These are phyloP conservation scores for Nemania sp. DNA, from an alignment of 2,329 filamentous ascomycete genomes.

Conservation along the genomic window DNA sequence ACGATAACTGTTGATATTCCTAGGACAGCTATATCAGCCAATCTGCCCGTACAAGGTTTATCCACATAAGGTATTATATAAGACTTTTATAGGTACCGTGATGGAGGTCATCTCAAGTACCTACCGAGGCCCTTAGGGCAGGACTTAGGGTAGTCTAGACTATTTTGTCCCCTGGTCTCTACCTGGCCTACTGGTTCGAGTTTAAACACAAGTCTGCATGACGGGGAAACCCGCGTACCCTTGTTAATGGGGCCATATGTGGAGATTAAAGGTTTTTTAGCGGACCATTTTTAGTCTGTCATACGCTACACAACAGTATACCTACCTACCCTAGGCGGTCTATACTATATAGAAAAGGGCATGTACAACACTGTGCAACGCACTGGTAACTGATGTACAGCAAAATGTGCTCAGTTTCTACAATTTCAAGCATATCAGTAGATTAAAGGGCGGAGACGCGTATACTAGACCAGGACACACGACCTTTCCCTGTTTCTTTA, in stretches of 20 bases:
- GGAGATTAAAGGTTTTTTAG: background rate
- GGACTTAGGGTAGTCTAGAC: no score
- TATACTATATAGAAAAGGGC: no score
- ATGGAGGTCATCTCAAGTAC: no score
- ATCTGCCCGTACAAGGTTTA: no score
- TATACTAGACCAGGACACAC: background rate
- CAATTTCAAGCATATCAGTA: background rate
- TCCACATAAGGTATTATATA: background rate
- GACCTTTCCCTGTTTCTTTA: background rate
- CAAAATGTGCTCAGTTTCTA: background rate
- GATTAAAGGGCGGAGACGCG: background rate
- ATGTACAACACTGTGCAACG: no score
- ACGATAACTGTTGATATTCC: background rate
- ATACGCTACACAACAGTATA: background rate
- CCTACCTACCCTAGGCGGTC: no score
- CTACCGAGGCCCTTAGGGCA: background rate
- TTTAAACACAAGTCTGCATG: constrained; percentile 1
- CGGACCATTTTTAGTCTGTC: background rate
- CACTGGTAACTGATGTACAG: no score
- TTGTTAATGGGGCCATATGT: background rate
- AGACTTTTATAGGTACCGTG: no score
- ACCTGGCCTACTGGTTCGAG: background rate
- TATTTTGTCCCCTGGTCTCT: background rate
- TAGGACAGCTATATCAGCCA: background rate
- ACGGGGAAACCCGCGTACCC: background rate